Evolutionary conservation across 75 land plant species (phyloP), one percentile per base, ranked within the genome.

Genomic region (Sequoia sempervirens): DNA sequence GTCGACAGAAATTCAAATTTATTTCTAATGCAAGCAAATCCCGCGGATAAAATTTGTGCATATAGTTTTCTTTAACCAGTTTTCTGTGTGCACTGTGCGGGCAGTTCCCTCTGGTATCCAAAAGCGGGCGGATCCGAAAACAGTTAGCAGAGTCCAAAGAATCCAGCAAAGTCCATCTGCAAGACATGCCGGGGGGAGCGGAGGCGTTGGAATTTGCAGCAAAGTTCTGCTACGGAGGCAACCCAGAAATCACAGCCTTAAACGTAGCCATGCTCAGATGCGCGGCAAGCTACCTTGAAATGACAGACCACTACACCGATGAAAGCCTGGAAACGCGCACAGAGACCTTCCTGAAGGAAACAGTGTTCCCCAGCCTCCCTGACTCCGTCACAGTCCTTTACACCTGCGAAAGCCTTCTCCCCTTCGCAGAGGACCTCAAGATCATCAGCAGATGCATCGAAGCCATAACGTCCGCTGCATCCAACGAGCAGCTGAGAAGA

Each of bases 31-130:
- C 3, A 40, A 40, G 41, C 41, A 40, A 40, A 40, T 40, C 41
- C 41, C 1, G 41, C 4, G 4, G 41, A 40, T 40, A 40, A 40
- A 40, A 34, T 40, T 40, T 40, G 41, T 40, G 41, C 1, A 40
- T 40, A 3, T 40, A 40, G 41, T 40, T 40, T 40, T 40, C 41
- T 40, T 40, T 40, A 34, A 34, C 36, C 41, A 40, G 3, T 40
- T 40, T 40, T 40, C 41, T 40, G 41, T 13, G 53, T 50, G 14
- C 53, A 47, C 50, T 9, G 0, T 47, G 53, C 41, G n/a, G n/a
- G 70, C 89, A 96, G 97, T 96, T 96, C 53, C 97, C 98, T 40
- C 85, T 96, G 37, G 97, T 95, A 72, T 91, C 98, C 23, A 87
- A 91, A 53, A 90, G 97, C 68, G 98, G 98, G 26, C 89, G 89